Conservation (phyloP, 768 basidiomycete genomes). For the Tricholoma flavovirens region DNA sequence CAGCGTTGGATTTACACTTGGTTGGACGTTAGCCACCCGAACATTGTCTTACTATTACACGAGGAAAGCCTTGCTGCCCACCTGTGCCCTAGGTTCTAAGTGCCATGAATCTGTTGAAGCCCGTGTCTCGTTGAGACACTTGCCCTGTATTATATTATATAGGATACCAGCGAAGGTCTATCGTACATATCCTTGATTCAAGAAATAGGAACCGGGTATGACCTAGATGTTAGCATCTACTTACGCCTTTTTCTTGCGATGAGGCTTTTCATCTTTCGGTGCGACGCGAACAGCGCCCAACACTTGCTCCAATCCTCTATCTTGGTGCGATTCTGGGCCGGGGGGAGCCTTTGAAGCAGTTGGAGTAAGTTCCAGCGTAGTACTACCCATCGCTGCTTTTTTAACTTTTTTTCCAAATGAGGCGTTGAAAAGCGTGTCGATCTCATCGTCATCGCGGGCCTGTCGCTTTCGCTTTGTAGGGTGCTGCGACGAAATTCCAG, state of each 20-base stretch:
- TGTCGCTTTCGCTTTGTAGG: slow-evolving; percentile 39
- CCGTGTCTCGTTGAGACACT: no score
- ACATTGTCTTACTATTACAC: no score
- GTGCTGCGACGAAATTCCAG: slow-evolving; percentile 1
- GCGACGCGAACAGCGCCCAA: slow-evolving; percentile 56
- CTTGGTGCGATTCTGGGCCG: slow-evolving; percentile 12
- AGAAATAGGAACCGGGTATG: not conserved
- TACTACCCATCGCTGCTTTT: slow-evolving; percentile 39
- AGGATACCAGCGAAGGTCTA: not conserved
- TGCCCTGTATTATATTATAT: no score
- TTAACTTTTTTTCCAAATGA: slow-evolving; percentile 54
- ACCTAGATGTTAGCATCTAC: not conserved
- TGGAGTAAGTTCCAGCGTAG: slow-evolving; percentile 1
- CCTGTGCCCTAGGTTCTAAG: no score
- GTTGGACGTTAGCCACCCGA: no score
- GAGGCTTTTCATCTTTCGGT: slow-evolving; percentile 40
- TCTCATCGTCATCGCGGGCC: slow-evolving; percentile 51
- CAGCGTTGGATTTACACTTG: no score
- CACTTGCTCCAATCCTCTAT: slow-evolving; percentile 41
- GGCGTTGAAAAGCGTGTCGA: slow-evolving; percentile 65
- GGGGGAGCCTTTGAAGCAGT: not conserved
- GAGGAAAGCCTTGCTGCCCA: no score
- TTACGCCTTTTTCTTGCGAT: slow-evolving; percentile 20
- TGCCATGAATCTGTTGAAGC: no score
- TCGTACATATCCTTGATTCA: not conserved